Evolutionary conservation across 371 early-diverging fungal genomes (phyloP).

Genomic region (Vairimorpha necatrix): DNA sequence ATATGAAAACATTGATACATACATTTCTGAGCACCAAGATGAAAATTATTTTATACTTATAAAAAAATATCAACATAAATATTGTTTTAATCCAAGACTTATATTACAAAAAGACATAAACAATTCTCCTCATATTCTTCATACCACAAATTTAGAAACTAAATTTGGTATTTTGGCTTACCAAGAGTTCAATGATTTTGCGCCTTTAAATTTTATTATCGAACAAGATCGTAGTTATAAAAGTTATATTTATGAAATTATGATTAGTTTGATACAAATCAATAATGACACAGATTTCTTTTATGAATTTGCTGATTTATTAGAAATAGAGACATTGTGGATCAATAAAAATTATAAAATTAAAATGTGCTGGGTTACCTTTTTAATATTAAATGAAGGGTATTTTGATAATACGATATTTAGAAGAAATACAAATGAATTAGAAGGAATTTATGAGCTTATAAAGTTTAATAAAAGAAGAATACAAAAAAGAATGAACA

Average conservation of each 20-base stretch:
- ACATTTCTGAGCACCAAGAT: too few species aligned
- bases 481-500: neutral
- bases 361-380: conserved; percentile 12
- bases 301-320: neutral
- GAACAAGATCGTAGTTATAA: neutral
- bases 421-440: neutral
- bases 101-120: conserved; percentile 15
- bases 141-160: neutral
- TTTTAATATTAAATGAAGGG: neutral
- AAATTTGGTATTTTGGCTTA: neutral
- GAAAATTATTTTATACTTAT: too few species aligned
- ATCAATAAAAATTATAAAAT: neutral
- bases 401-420: conserved; percentile 7
- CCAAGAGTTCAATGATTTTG: neutral
- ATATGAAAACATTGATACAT: too few species aligned
- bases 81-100: too few species aligned
- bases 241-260: neutral
- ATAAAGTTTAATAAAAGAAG: neutral
- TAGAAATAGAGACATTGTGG: conserved; percentile 2
- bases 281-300: neutral
- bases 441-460: neutral
- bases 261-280: neutral
- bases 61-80: too few species aligned
- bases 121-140: neutral
- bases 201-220: neutral